Percentiles rank a stretch among this genome's conserved stretches.
Evolutionary conservation across 306 rosid genomes (phyloP).

Genomic region (Albizia julibrissin): DNA sequence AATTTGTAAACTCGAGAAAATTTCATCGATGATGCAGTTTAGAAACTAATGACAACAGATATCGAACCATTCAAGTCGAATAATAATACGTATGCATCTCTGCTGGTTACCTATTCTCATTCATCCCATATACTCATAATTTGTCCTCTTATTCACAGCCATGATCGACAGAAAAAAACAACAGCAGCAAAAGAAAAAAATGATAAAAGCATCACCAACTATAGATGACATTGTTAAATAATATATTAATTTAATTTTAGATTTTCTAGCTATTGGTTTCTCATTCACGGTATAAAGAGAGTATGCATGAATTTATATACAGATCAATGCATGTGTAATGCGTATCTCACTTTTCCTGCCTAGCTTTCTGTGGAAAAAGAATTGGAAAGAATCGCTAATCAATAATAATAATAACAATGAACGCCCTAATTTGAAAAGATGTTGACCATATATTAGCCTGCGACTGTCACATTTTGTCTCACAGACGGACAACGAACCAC

Average conservation of each 20-base stretch:
- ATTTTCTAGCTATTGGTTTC: not conserved
- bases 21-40: conserved; percentile 18
- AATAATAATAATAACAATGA: not conserved
- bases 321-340: conserved; percentile 1
- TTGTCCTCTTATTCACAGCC: not conserved
- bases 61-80: conserved; percentile 17
- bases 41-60: not conserved
- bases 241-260: not conserved
- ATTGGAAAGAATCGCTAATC: conserved; percentile 1
- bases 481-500: conserved; percentile 44
- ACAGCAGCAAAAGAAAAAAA: not conserved
- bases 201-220: not conserved
- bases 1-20: not conserved
- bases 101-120: too few species aligned
- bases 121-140: not conserved
- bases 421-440: not conserved
- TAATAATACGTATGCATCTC: not conserved
- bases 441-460: not conserved
- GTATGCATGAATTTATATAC: conserved; percentile 18
- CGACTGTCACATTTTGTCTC: conserved; percentile 12
- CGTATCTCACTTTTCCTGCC: not conserved
- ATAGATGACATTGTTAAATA: not conserved
- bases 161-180: conserved; percentile 2
- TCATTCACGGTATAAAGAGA: not conserved
- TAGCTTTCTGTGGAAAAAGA: not conserved